These are phyloP conservation scores for Kockovaella imperatae DNA, from an alignment of 768 basidiomycete species.

Conservation along the genomic window DNA sequence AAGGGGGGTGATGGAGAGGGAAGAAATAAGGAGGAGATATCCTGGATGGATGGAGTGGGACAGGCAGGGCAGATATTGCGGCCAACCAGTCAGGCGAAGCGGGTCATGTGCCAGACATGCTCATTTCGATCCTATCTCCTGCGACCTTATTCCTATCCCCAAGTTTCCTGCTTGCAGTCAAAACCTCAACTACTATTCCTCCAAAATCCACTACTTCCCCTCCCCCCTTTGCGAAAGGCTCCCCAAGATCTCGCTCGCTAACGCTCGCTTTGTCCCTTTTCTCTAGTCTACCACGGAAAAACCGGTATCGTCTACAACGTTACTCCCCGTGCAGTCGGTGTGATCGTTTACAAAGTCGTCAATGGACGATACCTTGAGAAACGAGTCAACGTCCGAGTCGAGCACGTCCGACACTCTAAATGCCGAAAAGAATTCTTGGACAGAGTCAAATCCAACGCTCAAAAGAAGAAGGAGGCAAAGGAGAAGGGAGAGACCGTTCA, in stretches of 20 bases:
- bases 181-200: too few relatives aligned
- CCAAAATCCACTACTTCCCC: not conserved
- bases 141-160: too few relatives aligned
- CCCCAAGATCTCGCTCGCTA: not conserved
- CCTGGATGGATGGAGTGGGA: too few relatives aligned
- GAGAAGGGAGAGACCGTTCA: conserved; percentile 82
- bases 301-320: conserved; percentile 99
- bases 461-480: conserved; percentile 74
- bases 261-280: not conserved
- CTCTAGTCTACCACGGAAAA: conserved; percentile 56
- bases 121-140: too few relatives aligned
- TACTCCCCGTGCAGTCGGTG: conserved; percentile 84
- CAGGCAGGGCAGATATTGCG: too few relatives aligned
- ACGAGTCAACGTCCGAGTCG: conserved; percentile 94
- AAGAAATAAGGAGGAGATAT: too few relatives aligned
- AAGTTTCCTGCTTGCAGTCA: too few relatives aligned
- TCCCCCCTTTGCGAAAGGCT: too few relatives aligned
- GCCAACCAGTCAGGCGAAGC: too few relatives aligned
- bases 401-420: conserved; percentile 93
- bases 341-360: conserved; percentile 96
- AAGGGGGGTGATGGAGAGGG: too few relatives aligned
- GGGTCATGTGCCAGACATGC: too few relatives aligned
- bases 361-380: conserved; percentile 99
- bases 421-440: conserved; percentile 96
- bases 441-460: conserved; percentile 86